Conservation (phyloP, 441 rosid genomes). For the Euphorbia celastroides region DNA sequence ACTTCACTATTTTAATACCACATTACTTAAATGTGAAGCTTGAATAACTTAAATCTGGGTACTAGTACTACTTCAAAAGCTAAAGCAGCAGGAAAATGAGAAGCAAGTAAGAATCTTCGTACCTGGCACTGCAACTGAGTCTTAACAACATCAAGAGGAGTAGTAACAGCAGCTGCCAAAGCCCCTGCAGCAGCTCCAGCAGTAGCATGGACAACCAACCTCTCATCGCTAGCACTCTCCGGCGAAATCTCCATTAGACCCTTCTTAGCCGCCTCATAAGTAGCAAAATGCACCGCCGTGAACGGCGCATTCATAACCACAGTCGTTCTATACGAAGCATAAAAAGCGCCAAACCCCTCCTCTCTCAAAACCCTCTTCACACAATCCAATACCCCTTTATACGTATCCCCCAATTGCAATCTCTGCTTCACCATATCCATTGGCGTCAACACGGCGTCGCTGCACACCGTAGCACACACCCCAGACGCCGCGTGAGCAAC, state of each 20-base stretch:
- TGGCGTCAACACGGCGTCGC: constrained; percentile 77
- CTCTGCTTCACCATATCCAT: constrained; percentile 91
- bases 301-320: constrained; percentile 88
- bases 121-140: constrained; percentile 96
- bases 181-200: constrained; percentile 92
- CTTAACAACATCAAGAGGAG: constrained; percentile 86
- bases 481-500: constrained; percentile 49
- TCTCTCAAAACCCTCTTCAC: constrained; percentile 52
- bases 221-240: constrained; percentile 55
- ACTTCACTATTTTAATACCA: not conserved
- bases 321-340: constrained; percentile 76
- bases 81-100: not conserved
- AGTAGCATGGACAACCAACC: constrained; percentile 68
- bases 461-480: constrained; percentile 50
- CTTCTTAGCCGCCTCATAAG: constrained; percentile 77
- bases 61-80: not conserved
- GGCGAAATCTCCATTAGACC: constrained; percentile 63
- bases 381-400: constrained; percentile 67
- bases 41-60: not conserved
- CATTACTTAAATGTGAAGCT: too few species aligned
- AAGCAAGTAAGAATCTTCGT: not conserved
- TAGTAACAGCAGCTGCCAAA: constrained; percentile 64
- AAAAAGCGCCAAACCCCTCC: constrained; percentile 69
- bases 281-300: constrained; percentile 72
- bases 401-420: constrained; percentile 57